A percentile compares a stretch with the other conserved stretches of the same genome.
Conservation (phyloP, 1,284 basidiomycete species). For the Puccinia hordei region DNA sequence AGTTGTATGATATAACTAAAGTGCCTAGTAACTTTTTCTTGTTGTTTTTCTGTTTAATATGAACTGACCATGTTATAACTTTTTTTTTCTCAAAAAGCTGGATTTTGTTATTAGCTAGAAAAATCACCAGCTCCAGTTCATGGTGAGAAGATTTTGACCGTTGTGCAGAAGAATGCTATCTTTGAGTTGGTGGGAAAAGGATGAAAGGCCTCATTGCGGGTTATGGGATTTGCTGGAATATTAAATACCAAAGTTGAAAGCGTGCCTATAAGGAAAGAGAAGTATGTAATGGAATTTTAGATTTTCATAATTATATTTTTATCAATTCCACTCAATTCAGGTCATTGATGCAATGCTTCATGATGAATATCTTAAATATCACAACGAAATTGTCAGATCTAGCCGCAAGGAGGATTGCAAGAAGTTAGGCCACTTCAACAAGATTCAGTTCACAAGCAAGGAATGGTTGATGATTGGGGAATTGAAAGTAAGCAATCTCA, state of each 20-base stretch:
- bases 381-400: background rate
- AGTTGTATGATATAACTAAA: constrained; percentile 2
- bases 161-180: background rate
- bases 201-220: constrained; percentile 10
- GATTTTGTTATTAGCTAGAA: background rate
- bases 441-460: constrained; percentile 13
- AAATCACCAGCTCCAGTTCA: constrained; percentile 2
- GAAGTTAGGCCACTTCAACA: constrained; percentile 9
- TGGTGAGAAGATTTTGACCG: constrained; percentile 27
- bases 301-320: background rate
- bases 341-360: constrained; percentile 17
- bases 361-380: constrained; percentile 6
- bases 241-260: constrained; percentile 16
- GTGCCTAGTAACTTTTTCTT: background rate
- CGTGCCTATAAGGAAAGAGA: constrained; percentile 24
- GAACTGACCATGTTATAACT: too few relatives aligned
- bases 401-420: background rate
- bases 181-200: background rate
- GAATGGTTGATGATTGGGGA: constrained; percentile 21
- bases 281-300: background rate
- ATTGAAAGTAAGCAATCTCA: background rate
- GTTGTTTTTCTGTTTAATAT: background rate
- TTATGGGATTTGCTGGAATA: constrained; percentile 27
- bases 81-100: background rate
- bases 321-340: background rate